Evolutionary conservation across 2,329 filamentous ascomycete species (phyloP), one percentile per base, ranked within the genome.

Genomic region (Colletotrichum falcatum): DNA sequence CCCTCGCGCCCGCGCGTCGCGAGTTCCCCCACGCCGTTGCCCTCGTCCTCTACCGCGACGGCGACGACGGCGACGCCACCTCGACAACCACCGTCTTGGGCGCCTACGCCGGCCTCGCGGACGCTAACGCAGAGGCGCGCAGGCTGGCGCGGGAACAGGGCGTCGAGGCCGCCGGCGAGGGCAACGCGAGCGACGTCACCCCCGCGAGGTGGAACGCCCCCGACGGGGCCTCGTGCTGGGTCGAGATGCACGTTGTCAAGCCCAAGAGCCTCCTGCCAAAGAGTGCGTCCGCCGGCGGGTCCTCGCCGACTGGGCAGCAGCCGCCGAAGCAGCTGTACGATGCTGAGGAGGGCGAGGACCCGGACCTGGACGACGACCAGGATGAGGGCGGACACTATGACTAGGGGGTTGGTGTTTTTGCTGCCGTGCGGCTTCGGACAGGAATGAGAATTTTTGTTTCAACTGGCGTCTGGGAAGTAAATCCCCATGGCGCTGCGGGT

Each of bases 151-250:
- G 62, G 48, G 76, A 78, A 55, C 75, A 75, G 11, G 76, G 78
- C 26, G 73, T 70, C n/a, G 18, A 39, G 16, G 1, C 20, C 58
- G 42, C 14, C 46, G 58, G 58, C 44, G 39, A 42, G 2, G 42
- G 8, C 4, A 23, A 35, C 26, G n/a, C 35, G 12, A 61, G 12
- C 59, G 62, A 39, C 6, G 74, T 75, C 26, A 80, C 79, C 65
- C 81, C 79, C 6, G 55, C 78, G 55, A 74, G 79, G 64, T 82
- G 81, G 81, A 76, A 79, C 23, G 76, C 78, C 23, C 73, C 79
- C 8, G 80, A 81, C 28, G 81, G 81, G 5, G 73, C 74, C 51
- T 73, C 78, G 12, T 80, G 78, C 63, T 82, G 80, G 80, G 81
- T 82, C 37, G 81, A 82, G 76, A 69, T 74, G 48, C 80, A 82